Base-by-base conservation (phyloP, 495 filamentous ascomycete genomes). In the Saxispiralis lemnorum region DNA sequence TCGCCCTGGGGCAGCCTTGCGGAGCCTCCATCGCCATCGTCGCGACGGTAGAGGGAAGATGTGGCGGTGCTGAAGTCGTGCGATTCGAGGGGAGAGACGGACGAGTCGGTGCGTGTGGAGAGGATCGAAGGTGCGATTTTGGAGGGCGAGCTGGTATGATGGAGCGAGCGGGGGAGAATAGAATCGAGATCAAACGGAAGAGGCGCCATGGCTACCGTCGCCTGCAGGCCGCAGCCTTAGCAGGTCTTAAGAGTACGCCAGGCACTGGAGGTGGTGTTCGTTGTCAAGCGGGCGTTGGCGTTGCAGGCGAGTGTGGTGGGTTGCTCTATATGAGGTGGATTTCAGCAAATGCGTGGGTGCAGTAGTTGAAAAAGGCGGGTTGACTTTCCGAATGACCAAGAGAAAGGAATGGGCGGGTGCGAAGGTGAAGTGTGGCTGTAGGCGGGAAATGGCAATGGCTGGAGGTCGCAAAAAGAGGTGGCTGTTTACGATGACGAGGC, bases 211-310 rank as follows among this genome's bases (percentile, higher is more conserved):
- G 34, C n/a, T n/a, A 32, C 28, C 24, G 39, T 5, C 28, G 36
- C 17, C 42, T 38, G 42, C 42, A 24, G 42, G 42, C 42, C 42
- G 34, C 15, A 44, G 42, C 42, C 42, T 44, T 17, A 38, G 18
- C 42, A 44, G 34, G 42, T 36, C 16, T 4, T 35, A 12, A 28
- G 9, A 28, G 24, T 28, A 28, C 9, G 9, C 24, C 24, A 28
- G 24, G 24, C 24, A 9, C 24, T 28, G 24, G 4, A 5, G 24
- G 24, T 28, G 24, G 24, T 28, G 24, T 28, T 28, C 24, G 24
- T 28, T 9, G 24, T 28, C 24, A 9, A 28, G 24, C 24, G 24
- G 24, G 24, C 24, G 24, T 28, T 28, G 24, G 24, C 24, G 24
- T 5, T 28, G 24, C 4, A 28, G 24, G 24, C 24, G 24, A 28